Conservation (phyloP, 768 basidiomycete genomes). For the Termitomyces sp. region DNA sequence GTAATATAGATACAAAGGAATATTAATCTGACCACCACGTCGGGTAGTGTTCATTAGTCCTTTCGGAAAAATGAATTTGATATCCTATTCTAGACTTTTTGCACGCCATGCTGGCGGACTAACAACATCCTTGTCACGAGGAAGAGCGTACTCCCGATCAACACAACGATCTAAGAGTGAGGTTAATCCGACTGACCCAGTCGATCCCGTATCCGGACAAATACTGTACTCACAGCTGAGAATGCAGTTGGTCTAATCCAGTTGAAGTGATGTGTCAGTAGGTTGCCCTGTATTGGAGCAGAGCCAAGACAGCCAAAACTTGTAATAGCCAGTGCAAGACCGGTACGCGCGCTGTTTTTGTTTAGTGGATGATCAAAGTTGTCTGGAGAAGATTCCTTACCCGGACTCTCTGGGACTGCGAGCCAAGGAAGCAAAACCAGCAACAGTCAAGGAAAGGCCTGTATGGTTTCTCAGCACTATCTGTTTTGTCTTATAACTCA, state of each 20-base stretch:
- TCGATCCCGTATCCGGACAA: neutral
- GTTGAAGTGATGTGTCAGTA: conserved; percentile 25
- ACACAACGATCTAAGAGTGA: conserved; percentile 2
- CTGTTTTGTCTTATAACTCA: neutral
- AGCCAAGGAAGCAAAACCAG: conserved; percentile 27
- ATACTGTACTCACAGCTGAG: conserved; percentile 25
- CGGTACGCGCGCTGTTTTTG: conserved; percentile 30
- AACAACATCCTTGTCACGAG: conserved; percentile 3
- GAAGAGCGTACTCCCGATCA: conserved; percentile 3
- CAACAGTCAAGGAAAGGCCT: conserved; percentile 34
- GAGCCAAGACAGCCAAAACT: conserved; percentile 31
- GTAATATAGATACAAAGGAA: too few relatives aligned
- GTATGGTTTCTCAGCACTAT: neutral
- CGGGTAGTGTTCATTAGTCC: neutral
- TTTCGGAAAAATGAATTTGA: neutral
- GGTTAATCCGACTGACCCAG: neutral
- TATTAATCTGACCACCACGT: neutral
- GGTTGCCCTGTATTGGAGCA: conserved; percentile 31
- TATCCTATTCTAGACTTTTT: conserved; percentile 1
- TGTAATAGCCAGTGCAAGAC: conserved; percentile 29
- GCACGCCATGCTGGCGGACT: neutral
- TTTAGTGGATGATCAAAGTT: neutral
- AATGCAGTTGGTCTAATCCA: conserved; percentile 33
- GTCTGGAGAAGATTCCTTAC: conserved; percentile 18
- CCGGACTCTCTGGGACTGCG: conserved; percentile 30